These are phyloP conservation scores for Moringa oleifera DNA, from an alignment of 345 rosid species.

Conservation along the genomic window DNA sequence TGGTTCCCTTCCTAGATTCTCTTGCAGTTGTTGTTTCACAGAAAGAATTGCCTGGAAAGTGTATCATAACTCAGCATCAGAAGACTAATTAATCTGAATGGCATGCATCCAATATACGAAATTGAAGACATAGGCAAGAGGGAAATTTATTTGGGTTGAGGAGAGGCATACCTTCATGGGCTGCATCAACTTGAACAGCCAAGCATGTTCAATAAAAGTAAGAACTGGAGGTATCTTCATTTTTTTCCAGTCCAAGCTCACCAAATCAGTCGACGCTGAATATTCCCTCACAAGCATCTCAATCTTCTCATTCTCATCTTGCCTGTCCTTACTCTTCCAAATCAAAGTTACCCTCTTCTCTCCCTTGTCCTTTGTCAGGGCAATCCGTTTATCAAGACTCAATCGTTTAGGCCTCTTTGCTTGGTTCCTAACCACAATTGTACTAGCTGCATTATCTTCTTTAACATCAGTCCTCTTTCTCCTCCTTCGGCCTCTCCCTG, in stretches of 20 bases:
- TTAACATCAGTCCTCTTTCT: constrained; percentile 41
- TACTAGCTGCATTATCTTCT: constrained; percentile 11
- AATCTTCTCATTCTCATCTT: constrained; percentile 55
- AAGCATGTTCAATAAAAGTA: constrained; percentile 62
- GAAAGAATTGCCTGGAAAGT: constrained; percentile 48
- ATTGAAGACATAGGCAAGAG: background rate
- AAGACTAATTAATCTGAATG: constrained; percentile 4
- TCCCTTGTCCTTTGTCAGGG: constrained; percentile 38
- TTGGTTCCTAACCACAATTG: constrained; percentile 40
- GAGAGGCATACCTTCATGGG: constrained; percentile 71
- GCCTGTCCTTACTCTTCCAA: constrained; percentile 22
- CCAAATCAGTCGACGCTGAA: constrained; percentile 64
- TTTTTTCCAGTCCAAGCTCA: constrained; percentile 87
- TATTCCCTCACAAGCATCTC: constrained; percentile 69
- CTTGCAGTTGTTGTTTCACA: constrained; percentile 49
- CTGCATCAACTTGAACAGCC: constrained; percentile 94
- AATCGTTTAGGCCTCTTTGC: constrained; percentile 51
- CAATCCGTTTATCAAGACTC: constrained; percentile 64
- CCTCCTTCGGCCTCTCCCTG: constrained; percentile 30
- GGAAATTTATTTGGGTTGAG: background rate
- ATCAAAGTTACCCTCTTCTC: constrained; percentile 19
- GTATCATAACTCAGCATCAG: constrained; percentile 3
- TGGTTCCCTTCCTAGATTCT: constrained; percentile 53
- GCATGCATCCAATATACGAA: background rate
- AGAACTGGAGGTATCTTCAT: constrained; percentile 98